Evolutionary conservation across 371 early-diverging fungal species (phyloP), one percentile per base, ranked within the genome.

Genomic region (Batkoa obscura): DNA sequence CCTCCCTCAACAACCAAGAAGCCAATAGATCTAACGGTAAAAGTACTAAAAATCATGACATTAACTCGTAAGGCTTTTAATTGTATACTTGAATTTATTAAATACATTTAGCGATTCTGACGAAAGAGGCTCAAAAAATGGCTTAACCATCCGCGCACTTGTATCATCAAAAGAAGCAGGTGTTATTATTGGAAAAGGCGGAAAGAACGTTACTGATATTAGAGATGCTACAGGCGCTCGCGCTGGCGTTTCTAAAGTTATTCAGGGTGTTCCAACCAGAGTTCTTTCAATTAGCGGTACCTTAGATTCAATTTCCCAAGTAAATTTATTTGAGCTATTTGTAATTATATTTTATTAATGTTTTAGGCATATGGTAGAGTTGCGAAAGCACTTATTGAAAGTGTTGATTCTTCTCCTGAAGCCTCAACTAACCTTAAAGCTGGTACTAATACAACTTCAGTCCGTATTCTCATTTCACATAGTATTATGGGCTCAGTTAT

Each of bases 91-190:
- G 23, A 23, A 23, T 23, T 23, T 23, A 23, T 23, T 23, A 23
- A 23, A 23, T 23, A 23, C 23, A 23, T 23, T 23, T 23, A 23
- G 23, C 23, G 23, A 23, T 23, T 23, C 23, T 23, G 23, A 23
- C 23, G 23, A 23, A 23, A 23, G 23, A 23, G 23, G 23, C 23
- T 23, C 23, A 23, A 23, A 23, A 23, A 23, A 23, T 23, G 23
- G 23, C 23, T 23, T 23, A 23, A 82, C 84, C n/a, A 69, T 90
- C 60, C 83, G 91, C 48, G 81, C 87, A n/a, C 71, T 90, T 13
- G 83, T 90, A 17, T 74, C 84, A 32, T 83, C 89, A 63, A 87
- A 86, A 67, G 94, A 93, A 64, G 94, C 95, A 33, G 92, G 85
- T 60, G 81, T 90, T 43, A 82, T 94, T 58, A 94, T 94, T 61